Base-by-base conservation (phyloP, 2,329 filamentous ascomycete species). In the Sphaerulina musiva region DNA sequence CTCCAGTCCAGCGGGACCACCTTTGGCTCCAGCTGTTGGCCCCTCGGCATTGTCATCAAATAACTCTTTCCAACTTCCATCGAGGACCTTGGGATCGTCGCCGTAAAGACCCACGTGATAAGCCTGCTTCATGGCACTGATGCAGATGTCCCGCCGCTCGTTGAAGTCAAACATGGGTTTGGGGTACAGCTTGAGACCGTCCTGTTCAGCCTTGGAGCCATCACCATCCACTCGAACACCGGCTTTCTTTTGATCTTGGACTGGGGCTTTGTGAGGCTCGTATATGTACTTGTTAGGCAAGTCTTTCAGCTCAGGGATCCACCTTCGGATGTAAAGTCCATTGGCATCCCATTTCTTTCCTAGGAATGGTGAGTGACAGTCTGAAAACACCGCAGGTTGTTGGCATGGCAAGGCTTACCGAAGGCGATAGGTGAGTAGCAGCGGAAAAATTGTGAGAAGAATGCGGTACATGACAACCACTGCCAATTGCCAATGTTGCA, bases 401-500 rank as follows among this genome's bases (percentile, higher is more conserved):
- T 10, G 34, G 4, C 12, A n/a, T 10, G 34, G 1, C 12, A n/a
- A 38, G 34, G 34, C 34, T 38, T 38, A 38, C 34, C 82, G 64
- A 91, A 91, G 0, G 83, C 79, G 12, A 90, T 69, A 0, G 87
- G 87, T 46, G 76, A 80, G 23, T 54, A 53, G 12, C 82, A 83
- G 1, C 86, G 78, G 64, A 80, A 87, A 71, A 84, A 89, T 65
- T 87, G 84, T 0, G 79, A 71, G 71, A 82, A 90, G 69, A 91
- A 91, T 0, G 87, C 87, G 0, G 84, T 83, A 66, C 87, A 90
- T 53, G 78, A 80, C 6, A 91, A 70, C 86, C 86, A 89, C 66
- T 88, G 85, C 86, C 86, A 89, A 65, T 89, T 89, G 0, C 86
- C 86, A 1, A 78, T 78, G 63, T 89, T 89, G 66, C 84, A 87